Conservation (phyloP, 169 alveolate species). For the Plasmodium coatneyi region DNA sequence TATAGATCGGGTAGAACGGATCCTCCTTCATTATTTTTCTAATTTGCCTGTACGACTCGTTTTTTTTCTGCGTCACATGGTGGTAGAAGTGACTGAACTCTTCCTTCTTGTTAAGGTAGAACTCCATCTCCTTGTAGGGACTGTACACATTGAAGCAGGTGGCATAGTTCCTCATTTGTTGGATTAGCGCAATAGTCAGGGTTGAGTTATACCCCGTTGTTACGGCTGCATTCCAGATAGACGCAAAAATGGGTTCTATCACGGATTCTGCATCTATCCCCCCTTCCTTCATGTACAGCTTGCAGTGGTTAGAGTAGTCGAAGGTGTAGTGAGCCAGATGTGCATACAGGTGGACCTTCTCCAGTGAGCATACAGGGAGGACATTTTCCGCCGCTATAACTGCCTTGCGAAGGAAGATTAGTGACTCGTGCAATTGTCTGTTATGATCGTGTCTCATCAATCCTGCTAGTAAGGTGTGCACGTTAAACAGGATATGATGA, state of each 20-base stretch:
- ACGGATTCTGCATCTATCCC: conserved; percentile 44
- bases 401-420: conserved; percentile 83
- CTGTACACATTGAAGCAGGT: conserved; percentile 78
- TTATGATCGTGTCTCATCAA: conserved; percentile 82
- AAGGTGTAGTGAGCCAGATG: conserved; percentile 86
- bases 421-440: conserved; percentile 79
- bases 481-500: conserved; percentile 87
- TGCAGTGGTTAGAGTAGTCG: conserved; percentile 61
- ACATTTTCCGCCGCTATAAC: conserved; percentile 87
- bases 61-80: conserved; percentile 78
- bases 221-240: conserved; percentile 86
- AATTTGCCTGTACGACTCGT: conserved; percentile 56
- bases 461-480: conserved; percentile 88
- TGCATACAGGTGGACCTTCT: conserved; percentile 87
- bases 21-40: conserved; percentile 24
- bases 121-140: conserved; percentile 75
- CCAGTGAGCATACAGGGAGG: conserved; percentile 87
- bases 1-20: conserved; percentile 43
- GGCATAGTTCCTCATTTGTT: conserved; percentile 81
- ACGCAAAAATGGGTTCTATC: conserved; percentile 80
- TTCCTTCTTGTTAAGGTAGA: conserved; percentile 75
- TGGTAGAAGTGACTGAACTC: conserved; percentile 72
- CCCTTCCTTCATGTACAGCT: conserved; percentile 67
- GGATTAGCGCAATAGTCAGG: conserved; percentile 76
- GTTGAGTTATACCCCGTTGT: conserved; percentile 80